phyloP scores from a whole-genome alignment of 768 basidiomycete species.

The Naganishia friedmannii region DNA sequence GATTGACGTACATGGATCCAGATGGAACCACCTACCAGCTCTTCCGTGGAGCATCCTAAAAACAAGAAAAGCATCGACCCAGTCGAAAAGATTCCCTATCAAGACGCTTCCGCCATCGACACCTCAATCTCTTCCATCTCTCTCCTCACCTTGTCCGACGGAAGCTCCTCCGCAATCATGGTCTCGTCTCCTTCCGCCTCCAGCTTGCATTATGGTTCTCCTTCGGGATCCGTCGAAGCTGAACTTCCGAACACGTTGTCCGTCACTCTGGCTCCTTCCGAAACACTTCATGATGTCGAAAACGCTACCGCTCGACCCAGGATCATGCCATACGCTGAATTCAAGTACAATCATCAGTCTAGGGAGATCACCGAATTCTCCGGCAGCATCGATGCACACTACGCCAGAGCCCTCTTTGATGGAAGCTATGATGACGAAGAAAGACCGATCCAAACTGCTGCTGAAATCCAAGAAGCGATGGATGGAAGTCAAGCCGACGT shows the following conservation, averaged over 20 bases:
- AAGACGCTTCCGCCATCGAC: neutral
- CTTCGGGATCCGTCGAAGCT: neutral
- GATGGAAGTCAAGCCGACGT: neutral
- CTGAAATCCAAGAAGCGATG: neutral
- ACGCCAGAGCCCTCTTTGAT: neutral
- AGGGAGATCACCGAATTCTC: neutral
- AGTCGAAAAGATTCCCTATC: neutral
- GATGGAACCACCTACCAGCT: constrained; percentile 1
- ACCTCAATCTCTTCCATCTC: neutral
- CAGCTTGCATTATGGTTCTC: neutral
- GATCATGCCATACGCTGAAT: neutral
- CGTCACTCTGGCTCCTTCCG: neutral
- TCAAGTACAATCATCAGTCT: neutral
- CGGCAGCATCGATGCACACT: neutral
- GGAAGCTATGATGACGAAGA: neutral
- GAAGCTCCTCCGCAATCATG: neutral
- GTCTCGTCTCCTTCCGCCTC: neutral
- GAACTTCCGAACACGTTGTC: neutral
- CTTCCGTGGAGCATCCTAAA: neutral
- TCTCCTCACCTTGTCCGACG: neutral
- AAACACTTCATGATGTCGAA: neutral
- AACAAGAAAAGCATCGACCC: neutral
- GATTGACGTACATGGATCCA: neutral
- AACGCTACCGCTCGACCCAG: neutral
- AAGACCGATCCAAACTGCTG: neutral